phyloP scores from a whole-genome alignment of 2,329 filamentous ascomycete genomes.

The Calonectria naviculata region DNA sequence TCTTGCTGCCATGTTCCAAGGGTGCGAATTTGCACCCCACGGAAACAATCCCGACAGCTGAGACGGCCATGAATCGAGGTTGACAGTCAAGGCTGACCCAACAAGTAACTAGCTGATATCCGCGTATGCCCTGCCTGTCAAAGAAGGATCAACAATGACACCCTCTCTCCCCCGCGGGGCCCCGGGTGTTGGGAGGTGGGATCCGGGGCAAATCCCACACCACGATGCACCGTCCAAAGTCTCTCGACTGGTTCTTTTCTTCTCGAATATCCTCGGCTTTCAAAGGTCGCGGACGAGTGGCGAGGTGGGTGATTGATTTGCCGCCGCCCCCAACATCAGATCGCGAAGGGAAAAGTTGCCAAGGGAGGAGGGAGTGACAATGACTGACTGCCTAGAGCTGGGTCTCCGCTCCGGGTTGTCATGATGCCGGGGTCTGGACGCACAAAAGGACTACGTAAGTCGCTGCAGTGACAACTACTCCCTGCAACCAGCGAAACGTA shows the following conservation, averaged over 20 bases:
- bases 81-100: constrained; percentile 9
- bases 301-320: not conserved
- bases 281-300: constrained; percentile 13
- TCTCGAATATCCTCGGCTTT: constrained; percentile 15
- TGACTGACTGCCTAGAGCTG: not conserved
- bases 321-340: not conserved
- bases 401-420: not conserved
- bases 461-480: not conserved
- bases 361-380: not conserved
- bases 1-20: not conserved
- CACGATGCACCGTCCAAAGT: not conserved
- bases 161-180: constrained; percentile 10
- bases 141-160: not conserved
- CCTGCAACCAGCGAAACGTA: not conserved
- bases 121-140: not conserved
- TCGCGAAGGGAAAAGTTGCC: not conserved
- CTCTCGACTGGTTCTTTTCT: not conserved
- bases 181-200: constrained; percentile 1
- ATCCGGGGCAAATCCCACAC: constrained; percentile 3
- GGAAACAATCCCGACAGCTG: not conserved
- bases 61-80: not conserved
- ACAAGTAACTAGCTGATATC: not conserved
- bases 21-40: not conserved
- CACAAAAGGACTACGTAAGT: not conserved
- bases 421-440: not conserved